phyloP scores from a whole-genome alignment of 257 asterid genomes.

The Coffea eugenioides region DNA sequence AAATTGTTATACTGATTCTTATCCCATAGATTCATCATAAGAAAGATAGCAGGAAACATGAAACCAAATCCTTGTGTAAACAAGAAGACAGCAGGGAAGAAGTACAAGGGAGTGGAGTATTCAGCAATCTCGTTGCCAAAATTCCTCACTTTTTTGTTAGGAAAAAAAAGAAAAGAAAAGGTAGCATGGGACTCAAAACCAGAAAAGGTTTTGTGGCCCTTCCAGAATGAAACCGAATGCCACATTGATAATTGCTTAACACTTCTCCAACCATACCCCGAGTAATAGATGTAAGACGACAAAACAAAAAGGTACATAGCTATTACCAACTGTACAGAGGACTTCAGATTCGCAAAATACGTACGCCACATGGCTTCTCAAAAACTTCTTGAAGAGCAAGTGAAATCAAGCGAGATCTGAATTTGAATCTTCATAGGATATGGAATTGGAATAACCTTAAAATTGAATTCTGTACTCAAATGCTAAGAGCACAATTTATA shows the following conservation, averaged over 20 bases:
- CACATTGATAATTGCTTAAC: background rate
- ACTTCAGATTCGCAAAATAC: too few species aligned
- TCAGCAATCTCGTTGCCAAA: background rate
- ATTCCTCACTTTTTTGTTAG: too few species aligned
- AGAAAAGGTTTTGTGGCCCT: background rate
- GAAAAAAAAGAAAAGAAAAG: too few species aligned
- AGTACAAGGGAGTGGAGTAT: background rate
- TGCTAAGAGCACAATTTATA: background rate
- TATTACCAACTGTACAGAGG: too few species aligned
- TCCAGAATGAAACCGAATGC: background rate
- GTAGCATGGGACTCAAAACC: background rate
- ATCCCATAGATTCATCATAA: background rate
- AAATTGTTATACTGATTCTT: background rate
- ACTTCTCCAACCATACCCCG: too few species aligned
- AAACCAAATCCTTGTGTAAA: background rate
- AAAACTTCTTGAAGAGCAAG: too few species aligned
- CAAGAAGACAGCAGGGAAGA: background rate
- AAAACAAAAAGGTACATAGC: background rate
- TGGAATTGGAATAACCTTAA: background rate
- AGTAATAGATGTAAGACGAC: background rate
- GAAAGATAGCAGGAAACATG: background rate
- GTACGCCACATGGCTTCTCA: too few species aligned
- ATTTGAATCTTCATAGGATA: background rate
- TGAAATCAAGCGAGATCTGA: too few species aligned
- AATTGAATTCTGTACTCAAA: too few species aligned